phyloP scores from a whole-genome alignment of 495 filamentous ascomycete genomes.

The Tuber brumale region DNA sequence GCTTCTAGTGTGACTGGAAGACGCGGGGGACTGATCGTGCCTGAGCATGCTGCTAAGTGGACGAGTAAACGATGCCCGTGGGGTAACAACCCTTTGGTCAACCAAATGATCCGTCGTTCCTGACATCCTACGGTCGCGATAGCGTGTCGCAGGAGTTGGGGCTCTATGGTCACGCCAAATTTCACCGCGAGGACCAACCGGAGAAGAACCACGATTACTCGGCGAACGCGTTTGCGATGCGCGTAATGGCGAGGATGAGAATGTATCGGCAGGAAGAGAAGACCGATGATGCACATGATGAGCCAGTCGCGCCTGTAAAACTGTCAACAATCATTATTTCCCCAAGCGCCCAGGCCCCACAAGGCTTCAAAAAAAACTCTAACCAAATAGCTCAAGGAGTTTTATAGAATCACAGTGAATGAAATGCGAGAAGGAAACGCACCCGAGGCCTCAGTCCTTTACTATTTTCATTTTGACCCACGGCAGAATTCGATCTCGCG shows the following conservation, averaged over 20 bases:
- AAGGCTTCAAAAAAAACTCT: background rate
- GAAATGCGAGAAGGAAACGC: conserved; percentile 39
- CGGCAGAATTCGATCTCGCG: conserved; percentile 50
- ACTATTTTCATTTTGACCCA: conserved; percentile 23
- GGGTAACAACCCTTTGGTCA: conserved; percentile 29
- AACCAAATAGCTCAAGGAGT: conserved; percentile 11
- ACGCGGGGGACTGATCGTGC: conserved; percentile 31
- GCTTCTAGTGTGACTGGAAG: conserved; percentile 27
- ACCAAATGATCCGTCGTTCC: conserved; percentile 24
- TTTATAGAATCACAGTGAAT: conserved; percentile 4
- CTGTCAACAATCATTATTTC: conserved; percentile 13
- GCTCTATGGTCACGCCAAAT: conserved; percentile 19
- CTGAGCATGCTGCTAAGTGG: conserved; percentile 33
- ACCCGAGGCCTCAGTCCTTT: conserved; percentile 48
- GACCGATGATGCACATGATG: conserved; percentile 34
- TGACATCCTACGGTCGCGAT: conserved; percentile 37
- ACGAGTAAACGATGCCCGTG: conserved; percentile 33
- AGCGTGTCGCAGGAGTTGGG: conserved; percentile 28
- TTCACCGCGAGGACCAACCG: conserved; percentile 17
- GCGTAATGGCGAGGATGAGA: conserved; percentile 36
- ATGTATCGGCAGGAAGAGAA: conserved; percentile 37
- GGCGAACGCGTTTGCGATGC: conserved; percentile 25
- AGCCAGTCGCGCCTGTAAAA: conserved; percentile 32
- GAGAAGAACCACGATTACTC: conserved; percentile 22
- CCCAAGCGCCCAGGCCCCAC: background rate